These are phyloP conservation scores for Crataegus laevigata DNA, from an alignment of 306 rosid species.

Conservation along the genomic window DNA sequence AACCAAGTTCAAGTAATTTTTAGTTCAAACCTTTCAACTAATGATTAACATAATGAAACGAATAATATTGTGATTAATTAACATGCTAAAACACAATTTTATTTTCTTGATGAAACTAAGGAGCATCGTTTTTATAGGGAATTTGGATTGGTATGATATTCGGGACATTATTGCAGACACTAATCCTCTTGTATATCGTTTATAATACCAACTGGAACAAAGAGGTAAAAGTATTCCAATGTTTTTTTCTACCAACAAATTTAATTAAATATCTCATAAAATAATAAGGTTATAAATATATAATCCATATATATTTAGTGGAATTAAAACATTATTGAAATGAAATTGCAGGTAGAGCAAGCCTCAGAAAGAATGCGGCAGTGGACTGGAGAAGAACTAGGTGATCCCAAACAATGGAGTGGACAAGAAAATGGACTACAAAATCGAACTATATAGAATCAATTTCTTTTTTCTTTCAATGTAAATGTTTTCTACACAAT, in stretches of 20 bases:
- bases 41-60: background rate
- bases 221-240: conserved; percentile 46
- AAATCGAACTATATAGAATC: conserved; percentile 3
- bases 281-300: background rate
- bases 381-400: conserved; percentile 60
- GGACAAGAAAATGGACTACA: conserved; percentile 7
- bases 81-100: background rate
- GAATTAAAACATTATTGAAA: background rate
- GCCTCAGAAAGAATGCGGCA: conserved; percentile 63
- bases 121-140: conserved; percentile 44
- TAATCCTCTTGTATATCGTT: conserved; percentile 48
- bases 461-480: background rate
- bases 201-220: conserved; percentile 75
- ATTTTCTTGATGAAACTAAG: background rate
- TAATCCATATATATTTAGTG: background rate
- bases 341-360: conserved; percentile 62
- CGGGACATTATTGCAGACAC: conserved; percentile 78
- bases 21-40: background rate
- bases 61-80: background rate
- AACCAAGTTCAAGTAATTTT: background rate
- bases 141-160: conserved; percentile 91
- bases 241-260: background rate
- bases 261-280: background rate
- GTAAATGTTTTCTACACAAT: background rate
- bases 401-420: background rate